These are phyloP conservation scores for Tubosaeta sp. DNA, from an alignment of 768 basidiomycete species.

Conservation along the genomic window DNA sequence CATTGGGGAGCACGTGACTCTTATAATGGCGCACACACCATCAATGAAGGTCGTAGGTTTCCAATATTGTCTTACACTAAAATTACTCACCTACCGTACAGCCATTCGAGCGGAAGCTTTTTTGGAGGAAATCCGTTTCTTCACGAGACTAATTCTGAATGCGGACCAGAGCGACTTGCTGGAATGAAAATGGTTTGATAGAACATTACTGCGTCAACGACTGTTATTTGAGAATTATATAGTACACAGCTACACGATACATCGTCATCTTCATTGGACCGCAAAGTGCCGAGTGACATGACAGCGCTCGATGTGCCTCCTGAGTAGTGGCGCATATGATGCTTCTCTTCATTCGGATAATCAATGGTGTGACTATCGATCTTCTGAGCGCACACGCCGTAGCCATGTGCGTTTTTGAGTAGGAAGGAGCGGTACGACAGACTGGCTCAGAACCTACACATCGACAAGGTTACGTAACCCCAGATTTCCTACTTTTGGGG, in stretches of 20 bases:
- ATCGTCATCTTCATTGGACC: slow-evolving; percentile 9
- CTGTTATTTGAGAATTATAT: too few species aligned
- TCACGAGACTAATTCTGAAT: slow-evolving; percentile 31
- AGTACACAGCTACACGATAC: too few species aligned
- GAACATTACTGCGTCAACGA: not conserved
- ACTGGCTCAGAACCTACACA: not conserved
- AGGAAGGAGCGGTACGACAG: not conserved
- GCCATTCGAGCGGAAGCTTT: slow-evolving; percentile 28
- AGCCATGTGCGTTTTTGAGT: not conserved
- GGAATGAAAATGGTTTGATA: not conserved
- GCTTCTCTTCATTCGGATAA: slow-evolving; percentile 13
- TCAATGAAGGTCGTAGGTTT: slow-evolving; percentile 27
- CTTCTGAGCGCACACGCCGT: slow-evolving; percentile 14
- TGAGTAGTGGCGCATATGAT: not conserved
- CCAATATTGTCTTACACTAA: not conserved
- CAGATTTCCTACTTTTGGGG: slow-evolving; percentile 30
- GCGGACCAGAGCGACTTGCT: slow-evolving; percentile 26
- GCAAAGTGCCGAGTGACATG: slow-evolving; percentile 2
- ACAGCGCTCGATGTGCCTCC: slow-evolving; percentile 27
- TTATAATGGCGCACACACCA: slow-evolving; percentile 34
- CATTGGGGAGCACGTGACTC: slow-evolving; percentile 28
- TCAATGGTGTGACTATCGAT: slow-evolving; percentile 10
- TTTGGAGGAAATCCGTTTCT: slow-evolving; percentile 31
- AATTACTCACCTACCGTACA: slow-evolving; percentile 12
- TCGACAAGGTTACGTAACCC: slow-evolving; percentile 30